Percentiles rank a stretch among this genome's conserved stretches.
phyloP scores from a whole-genome alignment of 257 asterid species.

The Echium plantagineum region DNA sequence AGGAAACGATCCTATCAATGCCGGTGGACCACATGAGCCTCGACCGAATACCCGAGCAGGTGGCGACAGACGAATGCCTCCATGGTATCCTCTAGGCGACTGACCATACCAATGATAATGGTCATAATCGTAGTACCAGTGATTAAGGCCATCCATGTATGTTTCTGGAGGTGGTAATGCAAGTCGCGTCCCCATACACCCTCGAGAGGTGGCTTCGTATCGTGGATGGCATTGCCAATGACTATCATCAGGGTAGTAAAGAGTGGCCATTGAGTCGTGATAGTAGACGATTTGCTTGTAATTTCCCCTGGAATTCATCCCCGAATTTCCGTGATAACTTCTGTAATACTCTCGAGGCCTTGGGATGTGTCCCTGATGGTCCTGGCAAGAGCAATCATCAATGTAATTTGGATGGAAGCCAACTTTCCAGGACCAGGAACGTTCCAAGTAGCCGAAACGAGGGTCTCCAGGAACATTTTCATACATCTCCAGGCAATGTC shows the following conservation, averaged over 20 bases:
- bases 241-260: too few relatives aligned
- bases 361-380: neutral
- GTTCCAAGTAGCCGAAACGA: neutral
- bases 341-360: neutral
- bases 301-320: neutral
- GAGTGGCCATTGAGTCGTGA: too few relatives aligned
- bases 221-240: too few relatives aligned
- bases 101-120: neutral
- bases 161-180: too few relatives aligned
- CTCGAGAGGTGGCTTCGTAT: too few relatives aligned
- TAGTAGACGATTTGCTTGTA: neutral
- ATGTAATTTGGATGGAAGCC: too few relatives aligned
- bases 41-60: too few relatives aligned
- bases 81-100: neutral
- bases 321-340: neutral
- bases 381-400: too few relatives aligned
- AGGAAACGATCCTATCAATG: neutral
- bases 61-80: too few relatives aligned
- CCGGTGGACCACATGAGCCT: neutral
- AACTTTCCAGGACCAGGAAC: neutral
- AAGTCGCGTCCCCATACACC: too few relatives aligned
- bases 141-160: neutral
- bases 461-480: neutral
- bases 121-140: neutral
- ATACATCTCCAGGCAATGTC: neutral